Conservation (phyloP, 2,329 filamentous ascomycete genomes). For the Colletotrichum sp. region DNA sequence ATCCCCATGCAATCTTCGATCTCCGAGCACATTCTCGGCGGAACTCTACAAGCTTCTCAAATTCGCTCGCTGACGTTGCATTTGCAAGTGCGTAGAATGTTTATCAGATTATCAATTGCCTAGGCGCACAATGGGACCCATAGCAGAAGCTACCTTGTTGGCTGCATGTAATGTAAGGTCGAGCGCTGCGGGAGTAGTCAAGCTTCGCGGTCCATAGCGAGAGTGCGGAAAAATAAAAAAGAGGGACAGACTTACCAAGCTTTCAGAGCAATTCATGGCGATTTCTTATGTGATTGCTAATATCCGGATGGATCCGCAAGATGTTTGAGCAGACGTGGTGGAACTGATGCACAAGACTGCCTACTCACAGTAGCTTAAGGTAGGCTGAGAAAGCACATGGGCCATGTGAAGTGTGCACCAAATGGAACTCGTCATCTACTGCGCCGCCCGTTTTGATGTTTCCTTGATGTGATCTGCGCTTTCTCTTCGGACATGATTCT, state of each 20-base stretch:
- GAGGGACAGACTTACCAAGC: background rate
- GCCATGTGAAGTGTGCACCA: background rate
- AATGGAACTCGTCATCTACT: background rate
- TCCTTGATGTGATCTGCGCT: rapidly evolving
- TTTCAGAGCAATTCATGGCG: background rate
- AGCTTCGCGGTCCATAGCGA: background rate
- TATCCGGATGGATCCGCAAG: background rate
- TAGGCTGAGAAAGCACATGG: background rate
- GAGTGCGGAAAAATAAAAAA: background rate
- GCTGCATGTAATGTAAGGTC: background rate
- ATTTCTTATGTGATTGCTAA: background rate
- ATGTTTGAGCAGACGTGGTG: background rate
- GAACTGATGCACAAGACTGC: background rate
- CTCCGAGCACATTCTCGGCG: background rate
- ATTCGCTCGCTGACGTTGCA: background rate
- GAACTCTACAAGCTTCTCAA: background rate
- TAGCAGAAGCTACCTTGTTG: background rate
- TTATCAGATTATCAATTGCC: background rate
- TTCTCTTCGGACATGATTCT: background rate
- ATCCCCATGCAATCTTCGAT: background rate
- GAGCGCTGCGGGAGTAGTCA: background rate
- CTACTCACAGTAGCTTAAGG: too few species aligned
- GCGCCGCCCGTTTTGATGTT: background rate
- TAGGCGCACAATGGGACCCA: background rate
- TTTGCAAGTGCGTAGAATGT: background rate